Percentiles rank a stretch among this genome's conserved stretches.
phyloP scores from a whole-genome alignment of 2,329 filamentous ascomycete genomes.

The Diaporthe capsici region DNA sequence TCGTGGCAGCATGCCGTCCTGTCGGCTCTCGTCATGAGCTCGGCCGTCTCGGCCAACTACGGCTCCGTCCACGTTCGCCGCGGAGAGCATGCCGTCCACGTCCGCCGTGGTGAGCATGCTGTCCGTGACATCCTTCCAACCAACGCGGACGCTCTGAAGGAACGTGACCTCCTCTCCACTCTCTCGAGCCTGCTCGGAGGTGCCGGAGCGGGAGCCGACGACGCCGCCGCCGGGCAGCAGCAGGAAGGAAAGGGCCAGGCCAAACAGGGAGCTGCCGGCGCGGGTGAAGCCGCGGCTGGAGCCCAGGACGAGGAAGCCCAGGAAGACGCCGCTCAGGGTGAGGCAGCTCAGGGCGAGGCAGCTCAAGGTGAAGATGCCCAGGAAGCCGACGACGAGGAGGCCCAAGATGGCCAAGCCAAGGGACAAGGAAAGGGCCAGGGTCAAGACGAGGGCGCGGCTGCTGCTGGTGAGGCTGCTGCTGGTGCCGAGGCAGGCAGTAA shows the following conservation, averaged over 20 bases:
- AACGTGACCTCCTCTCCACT: constrained; percentile 11
- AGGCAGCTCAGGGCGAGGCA: not conserved
- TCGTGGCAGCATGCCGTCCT: constrained; percentile 34
- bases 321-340: not conserved
- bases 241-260: constrained; percentile 6
- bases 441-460: no score
- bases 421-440: not conserved
- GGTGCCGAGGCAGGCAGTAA: constrained; percentile 3
- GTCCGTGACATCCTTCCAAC: not conserved
- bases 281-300: constrained; percentile 5
- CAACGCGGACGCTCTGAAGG: not conserved
- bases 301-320: not conserved
- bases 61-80: constrained; percentile 20
- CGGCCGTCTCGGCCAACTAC: constrained; percentile 34
- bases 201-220: not conserved
- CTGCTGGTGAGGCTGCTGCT: no score
- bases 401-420: not conserved
- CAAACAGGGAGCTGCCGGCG: not conserved
- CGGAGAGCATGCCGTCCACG: constrained; percentile 21
- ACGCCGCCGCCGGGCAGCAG: not conserved
- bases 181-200: constrained; percentile 13
- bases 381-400: not conserved
- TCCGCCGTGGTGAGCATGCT: constrained; percentile 22
- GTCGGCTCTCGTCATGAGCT: constrained; percentile 37
- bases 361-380: not conserved